Conservation (phyloP, 345 rosid genomes). For the Dipteronia dyeriana region DNA sequence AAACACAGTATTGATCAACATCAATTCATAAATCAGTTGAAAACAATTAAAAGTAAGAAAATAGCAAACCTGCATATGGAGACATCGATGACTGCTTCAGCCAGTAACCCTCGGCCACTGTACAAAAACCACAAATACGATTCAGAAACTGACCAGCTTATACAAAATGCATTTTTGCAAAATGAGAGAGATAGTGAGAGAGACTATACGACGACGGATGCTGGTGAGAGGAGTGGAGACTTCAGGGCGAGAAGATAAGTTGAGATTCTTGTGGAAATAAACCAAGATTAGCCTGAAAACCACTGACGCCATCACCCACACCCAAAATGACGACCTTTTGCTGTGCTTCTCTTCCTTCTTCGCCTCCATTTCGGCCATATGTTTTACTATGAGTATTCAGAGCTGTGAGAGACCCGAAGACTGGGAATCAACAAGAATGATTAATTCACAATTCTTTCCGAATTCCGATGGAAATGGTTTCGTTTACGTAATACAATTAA, state of each 20-base stretch:
- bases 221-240: conserved; percentile 94
- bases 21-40: neutral
- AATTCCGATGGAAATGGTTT: too few relatives aligned
- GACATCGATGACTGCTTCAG: conserved; percentile 88
- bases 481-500: too few relatives aligned
- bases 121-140: conserved; percentile 5
- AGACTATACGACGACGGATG: conserved; percentile 79
- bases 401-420: neutral
- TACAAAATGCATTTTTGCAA: neutral
- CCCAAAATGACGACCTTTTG: conserved; percentile 45
- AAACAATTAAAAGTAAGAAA: neutral
- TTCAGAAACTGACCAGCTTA: neutral
- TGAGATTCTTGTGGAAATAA: conserved; percentile 58
- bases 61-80: conserved; percentile 71
- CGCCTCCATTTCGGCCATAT: conserved; percentile 18
- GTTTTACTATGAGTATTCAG: too few relatives aligned
- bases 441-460: too few relatives aligned
- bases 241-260: conserved; percentile 86
- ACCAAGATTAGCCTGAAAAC: conserved; percentile 52
- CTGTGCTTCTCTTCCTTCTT: conserved; percentile 25
- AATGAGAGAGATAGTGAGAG: conserved; percentile 16
- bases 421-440: neutral
- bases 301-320: conserved; percentile 50
- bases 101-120: conserved; percentile 99
- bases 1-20: conserved; percentile 11